Conservation (phyloP, 208 protist genomes). For the Leishmania lainsoni region DNA sequence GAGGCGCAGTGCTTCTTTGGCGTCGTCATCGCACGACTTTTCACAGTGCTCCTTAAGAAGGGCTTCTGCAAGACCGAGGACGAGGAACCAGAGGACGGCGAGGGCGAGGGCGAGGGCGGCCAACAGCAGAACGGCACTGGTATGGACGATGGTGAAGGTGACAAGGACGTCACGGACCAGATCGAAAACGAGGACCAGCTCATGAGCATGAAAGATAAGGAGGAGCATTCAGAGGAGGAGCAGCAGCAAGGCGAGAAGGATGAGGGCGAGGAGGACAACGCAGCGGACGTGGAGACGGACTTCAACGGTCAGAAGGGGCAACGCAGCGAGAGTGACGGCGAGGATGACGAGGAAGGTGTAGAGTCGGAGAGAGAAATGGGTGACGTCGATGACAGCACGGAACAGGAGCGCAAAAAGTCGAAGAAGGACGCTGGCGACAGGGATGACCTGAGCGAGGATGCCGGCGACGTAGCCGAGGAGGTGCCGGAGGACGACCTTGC, state of each 20-base stretch:
- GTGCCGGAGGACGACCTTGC: slow-evolving; percentile 85
- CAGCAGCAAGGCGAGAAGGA: slow-evolving; percentile 70
- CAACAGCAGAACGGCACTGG: slow-evolving; percentile 93
- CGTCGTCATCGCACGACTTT: slow-evolving; percentile 86
- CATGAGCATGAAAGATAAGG: slow-evolving; percentile 90
- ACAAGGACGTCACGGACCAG: slow-evolving; percentile 98
- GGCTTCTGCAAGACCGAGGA: slow-evolving; percentile 95
- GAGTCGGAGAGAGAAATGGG: slow-evolving; percentile 87
- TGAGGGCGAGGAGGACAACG: slow-evolving; percentile 88
- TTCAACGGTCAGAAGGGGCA: slow-evolving; percentile 83
- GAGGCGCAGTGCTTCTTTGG: slow-evolving; percentile 64
- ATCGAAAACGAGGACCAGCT: slow-evolving; percentile 97
- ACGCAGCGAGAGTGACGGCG: slow-evolving; percentile 73
- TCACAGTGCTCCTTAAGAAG: slow-evolving; percentile 91
- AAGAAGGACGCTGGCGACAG: slow-evolving; percentile 77
- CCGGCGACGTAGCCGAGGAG: slow-evolving; percentile 72
- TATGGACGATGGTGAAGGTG: slow-evolving; percentile 99
- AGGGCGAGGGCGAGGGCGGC: slow-evolving; percentile 75
- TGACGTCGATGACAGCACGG: slow-evolving; percentile 88
- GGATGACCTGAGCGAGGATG: slow-evolving; percentile 79
- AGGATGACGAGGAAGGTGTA: slow-evolving; percentile 73
- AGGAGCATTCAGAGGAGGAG: slow-evolving; percentile 87
- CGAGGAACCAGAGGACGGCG: slow-evolving; percentile 77
- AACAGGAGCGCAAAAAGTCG: slow-evolving; percentile 77
- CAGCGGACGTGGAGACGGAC: slow-evolving; percentile 87